Percentiles rank a stretch among this genome's conserved stretches.
Conservation (phyloP, 805 yeast species). For the Spathaspora girioi region DNA sequence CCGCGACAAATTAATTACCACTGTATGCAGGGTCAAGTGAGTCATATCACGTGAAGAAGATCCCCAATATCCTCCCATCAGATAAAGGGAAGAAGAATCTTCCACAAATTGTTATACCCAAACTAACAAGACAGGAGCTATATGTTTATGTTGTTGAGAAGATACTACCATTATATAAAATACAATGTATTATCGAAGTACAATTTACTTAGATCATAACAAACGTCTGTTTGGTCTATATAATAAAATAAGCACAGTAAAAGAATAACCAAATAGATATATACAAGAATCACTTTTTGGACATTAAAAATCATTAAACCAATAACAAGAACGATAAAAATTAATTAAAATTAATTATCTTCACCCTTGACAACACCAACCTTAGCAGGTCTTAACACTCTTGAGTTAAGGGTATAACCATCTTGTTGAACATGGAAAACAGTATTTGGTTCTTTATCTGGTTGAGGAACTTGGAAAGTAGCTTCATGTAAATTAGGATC, state of each 20-base stretch:
- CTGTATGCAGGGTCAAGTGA: conserved; percentile 1
- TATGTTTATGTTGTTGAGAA: too few relatives aligned
- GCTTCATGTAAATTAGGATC: conserved; percentile 95
- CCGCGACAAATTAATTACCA: neutral
- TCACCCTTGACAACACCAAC: conserved; percentile 82
- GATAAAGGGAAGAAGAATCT: neutral
- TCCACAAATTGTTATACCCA: too few relatives aligned
- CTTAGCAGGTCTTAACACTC: conserved; percentile 93
- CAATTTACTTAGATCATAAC: neutral
- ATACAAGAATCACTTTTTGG: neutral
- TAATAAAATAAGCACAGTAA: neutral
- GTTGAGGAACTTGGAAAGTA: conserved; percentile 80
- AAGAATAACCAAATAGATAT: neutral
- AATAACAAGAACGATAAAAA: neutral
- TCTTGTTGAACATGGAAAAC: conserved; percentile 90
- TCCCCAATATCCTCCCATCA: neutral
- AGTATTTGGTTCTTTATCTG: conserved; percentile 88
- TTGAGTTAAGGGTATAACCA: conserved; percentile 79
- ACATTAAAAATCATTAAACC: neutral
- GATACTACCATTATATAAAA: too few relatives aligned
- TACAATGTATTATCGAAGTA: neutral
- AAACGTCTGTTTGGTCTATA: neutral
- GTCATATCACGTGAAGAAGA: conserved; percentile 6
- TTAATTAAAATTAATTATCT: neutral
- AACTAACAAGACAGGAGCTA: too few relatives aligned